These are phyloP conservation scores for Pluteus cervinus DNA, from an alignment of 768 basidiomycete species.

Conservation along the genomic window DNA sequence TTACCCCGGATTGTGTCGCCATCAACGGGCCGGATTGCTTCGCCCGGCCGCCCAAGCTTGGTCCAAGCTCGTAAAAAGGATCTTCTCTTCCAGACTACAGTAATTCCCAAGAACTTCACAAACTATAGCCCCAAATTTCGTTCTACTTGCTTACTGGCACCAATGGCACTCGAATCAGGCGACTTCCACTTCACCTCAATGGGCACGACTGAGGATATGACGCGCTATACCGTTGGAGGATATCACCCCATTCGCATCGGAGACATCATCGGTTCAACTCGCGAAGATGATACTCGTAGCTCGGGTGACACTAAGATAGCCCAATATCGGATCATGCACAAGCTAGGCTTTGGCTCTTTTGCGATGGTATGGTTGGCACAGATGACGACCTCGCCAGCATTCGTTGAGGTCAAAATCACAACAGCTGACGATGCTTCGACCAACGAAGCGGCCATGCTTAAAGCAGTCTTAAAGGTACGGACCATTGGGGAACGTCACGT, in stretches of 20 bases:
- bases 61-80: too few relatives aligned
- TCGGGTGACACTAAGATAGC: too few relatives aligned
- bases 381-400: conserved; percentile 1
- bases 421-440: conserved; percentile 4
- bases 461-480: conserved; percentile 3
- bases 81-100: too few relatives aligned
- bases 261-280: too few relatives aligned
- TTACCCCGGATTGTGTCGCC: too few relatives aligned
- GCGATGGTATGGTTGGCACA: conserved; percentile 10
- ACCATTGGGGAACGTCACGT: conserved; percentile 2
- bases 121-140: too few relatives aligned
- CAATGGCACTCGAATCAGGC: too few relatives aligned
- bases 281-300: too few relatives aligned
- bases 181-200: too few relatives aligned
- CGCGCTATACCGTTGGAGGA: conserved; percentile 6
- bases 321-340: conserved; percentile 9
- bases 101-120: too few relatives aligned
- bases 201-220: conserved; percentile 7
- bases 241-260: conserved; percentile 8
- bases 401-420: background rate
- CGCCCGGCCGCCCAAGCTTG: too few relatives aligned
- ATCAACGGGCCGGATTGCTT: too few relatives aligned
- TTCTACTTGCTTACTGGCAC: conserved; percentile 7
- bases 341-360: conserved; percentile 10
- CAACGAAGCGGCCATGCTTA: conserved; percentile 8